phyloP scores from a whole-genome alignment of 495 filamentous ascomycete genomes.

The Penicillium flavigenum region DNA sequence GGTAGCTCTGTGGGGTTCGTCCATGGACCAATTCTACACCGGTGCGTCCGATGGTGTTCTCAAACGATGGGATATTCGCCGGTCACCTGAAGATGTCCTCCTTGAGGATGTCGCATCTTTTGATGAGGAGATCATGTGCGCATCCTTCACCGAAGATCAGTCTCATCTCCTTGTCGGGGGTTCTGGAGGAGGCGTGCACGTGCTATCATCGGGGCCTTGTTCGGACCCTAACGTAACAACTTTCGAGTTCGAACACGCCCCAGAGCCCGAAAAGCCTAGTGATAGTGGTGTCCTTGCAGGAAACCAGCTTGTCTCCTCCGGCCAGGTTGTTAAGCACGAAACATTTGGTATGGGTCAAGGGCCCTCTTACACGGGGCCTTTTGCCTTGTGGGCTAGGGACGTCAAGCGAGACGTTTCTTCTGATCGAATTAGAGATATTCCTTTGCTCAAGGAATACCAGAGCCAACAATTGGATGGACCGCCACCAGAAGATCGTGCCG shows the following conservation, averaged over 20 bases:
- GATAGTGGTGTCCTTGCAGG: slow-evolving; percentile 28
- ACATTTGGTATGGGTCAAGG: slow-evolving; percentile 49
- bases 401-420: slow-evolving; percentile 16
- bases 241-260: slow-evolving; percentile 27
- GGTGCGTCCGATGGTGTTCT: slow-evolving; percentile 85
- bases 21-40: slow-evolving; percentile 73
- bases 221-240: slow-evolving; percentile 18
- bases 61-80: slow-evolving; percentile 79
- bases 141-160: slow-evolving; percentile 71
- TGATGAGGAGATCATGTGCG: slow-evolving; percentile 53
- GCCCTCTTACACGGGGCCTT: slow-evolving; percentile 45
- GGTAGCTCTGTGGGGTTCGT: slow-evolving; percentile 74
- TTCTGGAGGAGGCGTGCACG: slow-evolving; percentile 67
- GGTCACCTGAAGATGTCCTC: slow-evolving; percentile 56
- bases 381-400: slow-evolving; percentile 42
- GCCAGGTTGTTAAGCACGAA: slow-evolving; percentile 42
- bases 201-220: slow-evolving; percentile 53
- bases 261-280: slow-evolving; percentile 16
- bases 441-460: slow-evolving; percentile 24
- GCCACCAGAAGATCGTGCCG: slow-evolving; percentile 20
- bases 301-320: slow-evolving; percentile 32
- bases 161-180: slow-evolving; percentile 74
- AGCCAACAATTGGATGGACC: slow-evolving; percentile 34
- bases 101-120: slow-evolving; percentile 59
- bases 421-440: slow-evolving; percentile 18